phyloP scores from a whole-genome alignment of 176 grass and related monocot species.

The Oryza officinalis region DNA sequence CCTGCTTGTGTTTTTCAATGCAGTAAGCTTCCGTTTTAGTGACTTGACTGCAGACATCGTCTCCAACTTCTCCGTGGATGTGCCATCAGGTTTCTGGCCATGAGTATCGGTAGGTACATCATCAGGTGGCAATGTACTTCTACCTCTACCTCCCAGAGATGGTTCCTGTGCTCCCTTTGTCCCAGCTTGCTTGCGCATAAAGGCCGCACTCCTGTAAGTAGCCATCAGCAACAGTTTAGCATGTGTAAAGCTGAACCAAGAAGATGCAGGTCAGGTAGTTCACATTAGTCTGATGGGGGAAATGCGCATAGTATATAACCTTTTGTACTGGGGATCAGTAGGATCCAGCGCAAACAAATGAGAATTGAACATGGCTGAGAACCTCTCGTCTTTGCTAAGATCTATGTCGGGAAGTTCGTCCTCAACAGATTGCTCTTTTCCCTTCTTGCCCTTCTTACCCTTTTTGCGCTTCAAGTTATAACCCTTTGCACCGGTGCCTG shows the following conservation, averaged over 20 bases:
- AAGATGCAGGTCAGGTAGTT: not conserved
- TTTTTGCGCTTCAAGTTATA: conserved; percentile 76
- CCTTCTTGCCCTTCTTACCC: conserved; percentile 71
- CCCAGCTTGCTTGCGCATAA: conserved; percentile 38
- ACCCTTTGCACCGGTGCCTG: conserved; percentile 53
- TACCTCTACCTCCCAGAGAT: conserved; percentile 18
- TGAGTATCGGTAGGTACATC: conserved; percentile 7
- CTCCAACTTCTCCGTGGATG: conserved; percentile 45
- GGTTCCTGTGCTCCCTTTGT: conserved; percentile 27
- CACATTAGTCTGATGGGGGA: not conserved
- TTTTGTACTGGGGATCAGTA: conserved; percentile 89
- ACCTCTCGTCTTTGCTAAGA: conserved; percentile 70
- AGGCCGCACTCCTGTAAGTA: conserved; percentile 51
- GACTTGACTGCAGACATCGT: conserved; percentile 51
- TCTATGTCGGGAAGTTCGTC: conserved; percentile 68
- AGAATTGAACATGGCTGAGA: conserved; percentile 60
- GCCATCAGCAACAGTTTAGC: not conserved
- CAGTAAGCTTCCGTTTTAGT: conserved; percentile 52
- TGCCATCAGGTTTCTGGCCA: not conserved
- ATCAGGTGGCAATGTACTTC: conserved; percentile 24
- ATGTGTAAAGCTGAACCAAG: not conserved
- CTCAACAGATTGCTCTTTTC: conserved; percentile 51
- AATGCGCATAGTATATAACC: conserved; percentile 40
- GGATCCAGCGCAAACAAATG: conserved; percentile 77
- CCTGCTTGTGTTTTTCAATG: conserved; percentile 38